phyloP scores from a whole-genome alignment of 768 basidiomycete genomes.

The Lactarius sanguifluus region DNA sequence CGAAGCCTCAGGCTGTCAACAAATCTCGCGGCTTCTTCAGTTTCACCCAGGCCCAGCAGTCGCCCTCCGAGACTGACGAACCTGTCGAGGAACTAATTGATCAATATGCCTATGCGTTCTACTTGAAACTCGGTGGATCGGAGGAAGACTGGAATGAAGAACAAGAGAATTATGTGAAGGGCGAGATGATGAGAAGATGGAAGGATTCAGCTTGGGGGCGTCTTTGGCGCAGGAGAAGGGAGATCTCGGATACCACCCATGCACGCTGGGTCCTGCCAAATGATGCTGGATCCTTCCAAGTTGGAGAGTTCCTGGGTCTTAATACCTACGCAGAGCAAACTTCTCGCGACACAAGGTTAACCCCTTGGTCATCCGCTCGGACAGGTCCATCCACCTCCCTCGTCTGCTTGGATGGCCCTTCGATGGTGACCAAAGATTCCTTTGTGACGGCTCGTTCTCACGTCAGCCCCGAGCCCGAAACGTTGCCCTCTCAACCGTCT shows the following conservation, averaged over 20 bases:
- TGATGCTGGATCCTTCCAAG: conserved; percentile 75
- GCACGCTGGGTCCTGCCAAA: conserved; percentile 41
- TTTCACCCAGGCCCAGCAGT: conserved; percentile 33
- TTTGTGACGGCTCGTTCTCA: conserved; percentile 36
- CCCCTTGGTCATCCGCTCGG: conserved; percentile 1
- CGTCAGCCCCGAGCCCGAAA: conserved; percentile 31
- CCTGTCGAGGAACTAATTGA: conserved; percentile 51
- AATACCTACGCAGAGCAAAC: conserved; percentile 49
- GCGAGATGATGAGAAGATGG: conserved; percentile 64
- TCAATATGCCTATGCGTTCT: conserved; percentile 62
- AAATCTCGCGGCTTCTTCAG: conserved; percentile 24
- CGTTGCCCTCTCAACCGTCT: conserved; percentile 22
- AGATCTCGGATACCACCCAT: conserved; percentile 32
- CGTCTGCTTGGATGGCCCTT: conserved; percentile 7
- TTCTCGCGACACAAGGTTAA: conserved; percentile 7
- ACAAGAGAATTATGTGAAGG: conserved; percentile 48
- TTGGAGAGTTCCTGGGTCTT: conserved; percentile 74
- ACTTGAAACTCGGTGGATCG: conserved; percentile 61
- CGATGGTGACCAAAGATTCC: conserved; percentile 32
- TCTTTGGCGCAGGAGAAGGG: conserved; percentile 38
- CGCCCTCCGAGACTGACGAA: conserved; percentile 36
- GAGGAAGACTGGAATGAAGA: conserved; percentile 65
- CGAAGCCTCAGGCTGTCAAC: conserved; percentile 29
- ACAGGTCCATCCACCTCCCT: conserved; percentile 6
- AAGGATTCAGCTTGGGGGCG: conserved; percentile 64